Evolutionary conservation across 371 early-diverging fungal species (phyloP), one percentile per base, ranked within the genome.

Genomic region (Parasitella parasitica): DNA sequence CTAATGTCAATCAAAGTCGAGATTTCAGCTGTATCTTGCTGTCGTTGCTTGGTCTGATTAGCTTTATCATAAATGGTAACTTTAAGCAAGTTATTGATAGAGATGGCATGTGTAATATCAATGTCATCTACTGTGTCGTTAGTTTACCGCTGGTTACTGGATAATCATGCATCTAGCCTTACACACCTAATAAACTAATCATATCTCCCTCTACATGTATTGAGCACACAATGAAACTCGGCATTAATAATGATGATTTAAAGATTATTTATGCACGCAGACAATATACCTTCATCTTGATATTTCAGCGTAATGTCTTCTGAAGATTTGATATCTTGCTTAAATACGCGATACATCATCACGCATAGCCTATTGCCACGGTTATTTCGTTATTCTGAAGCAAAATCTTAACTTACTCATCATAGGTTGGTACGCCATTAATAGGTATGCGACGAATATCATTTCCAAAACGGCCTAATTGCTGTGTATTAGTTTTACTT

Each of bases 321-420:
- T 48, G 81, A 63, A 9, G 59, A 52, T 2, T 81, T 77, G 1
- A 85, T 62, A 16, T 75, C 61, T 4, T 69, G 43, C 26, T 78
- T 76, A 51, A 80, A 85, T 51, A 85, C 70, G 8, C 86, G 75
- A 48, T 76, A 75, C 71, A 81, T 80, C 70, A 85, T 85, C 32
- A 85, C 66, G 59, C 84, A 85, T 3, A 85, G 68, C 46, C 78
- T 78, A 30, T 16, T 37, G 26, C 18, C 7, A 6, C 6, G 16
- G 22, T 5, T 13, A 50, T 32, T 1, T 32, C n/a, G 0, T 3
- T 4, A 6, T 28, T 30, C 30, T 22, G 48, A 2, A 26, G n/a
- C 15, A 8, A 13, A 43, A 11, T 24, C 32, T 41, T 12, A n/a
- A 28, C 67, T 59, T 70, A 76, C 78, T 85, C 86, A 63, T 85